Base-by-base conservation (phyloP, 2,329 filamentous ascomycete species). In the Pezicula rhizophila region DNA sequence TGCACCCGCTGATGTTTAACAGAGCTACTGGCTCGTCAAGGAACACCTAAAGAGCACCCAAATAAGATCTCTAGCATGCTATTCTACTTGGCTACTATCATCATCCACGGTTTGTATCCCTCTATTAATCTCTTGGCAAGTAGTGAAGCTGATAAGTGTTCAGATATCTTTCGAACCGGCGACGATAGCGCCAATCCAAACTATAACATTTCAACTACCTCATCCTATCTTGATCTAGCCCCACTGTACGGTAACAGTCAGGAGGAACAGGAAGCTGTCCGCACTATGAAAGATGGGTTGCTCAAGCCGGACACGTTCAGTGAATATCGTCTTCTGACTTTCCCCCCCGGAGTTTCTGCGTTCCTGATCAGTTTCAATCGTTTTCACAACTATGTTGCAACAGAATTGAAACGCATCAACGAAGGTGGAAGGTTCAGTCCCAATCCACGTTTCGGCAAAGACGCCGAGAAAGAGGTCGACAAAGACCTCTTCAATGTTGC, bases 331-430 rank as follows among this genome's bases (percentile, higher is more conserved):
- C 69, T 89, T 2, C 67, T 82, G 25, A 82, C 78, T 12, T 82
- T 86, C 60, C 86, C 85, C 0, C 82, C 86, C 0, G 84, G 84
- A 6, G 83, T 85, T 4, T 76, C 78, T 50, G 80, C 86, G 6
- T 59, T 90, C 2, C 68, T 89, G 31, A 74, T 89, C 66, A 87
- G 88, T 84, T 82, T 89, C 69, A 84, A 83, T 60, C 77, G 82
- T n/a, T 93, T 93, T 69, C 90, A 96, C 68, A 96, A 96, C 68
- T 77, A 92, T 54, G 79, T 89, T 0, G 89, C 86, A 1, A 77
- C 82, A 49, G 85, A 91, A 51, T 71, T 96, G 10, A 85, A 85
- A 0, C 70, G 76, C 14, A 90, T 96, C 67, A 95, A 96, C 60
- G 89, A 96, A 60, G 78, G 80, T 31, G 83, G 81, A 11, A 78